phyloP scores from a whole-genome alignment of 371 early-diverging fungal species.

The Dinochytrium kinnereticum region DNA sequence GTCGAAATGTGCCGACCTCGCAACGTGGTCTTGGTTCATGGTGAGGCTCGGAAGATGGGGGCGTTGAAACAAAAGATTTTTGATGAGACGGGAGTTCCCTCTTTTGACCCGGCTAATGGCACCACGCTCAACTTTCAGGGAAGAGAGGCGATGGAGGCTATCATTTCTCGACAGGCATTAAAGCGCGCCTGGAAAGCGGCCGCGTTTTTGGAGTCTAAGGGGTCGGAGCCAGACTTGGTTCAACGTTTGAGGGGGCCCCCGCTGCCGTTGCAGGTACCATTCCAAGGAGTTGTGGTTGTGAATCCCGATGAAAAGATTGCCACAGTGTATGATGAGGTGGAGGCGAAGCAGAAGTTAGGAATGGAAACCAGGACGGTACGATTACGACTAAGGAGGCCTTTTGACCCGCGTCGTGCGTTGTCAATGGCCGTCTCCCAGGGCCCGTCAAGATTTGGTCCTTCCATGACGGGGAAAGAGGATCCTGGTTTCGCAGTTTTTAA shows the following conservation, averaged over 20 bases:
- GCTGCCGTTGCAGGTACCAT: neutral
- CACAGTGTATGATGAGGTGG: conserved; percentile 1
- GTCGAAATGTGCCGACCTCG: conserved; percentile 91
- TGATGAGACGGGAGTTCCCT: conserved; percentile 82
- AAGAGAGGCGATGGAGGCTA: conserved; percentile 16
- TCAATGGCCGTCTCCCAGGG: neutral
- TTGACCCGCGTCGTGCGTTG: neutral
- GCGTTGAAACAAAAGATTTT: conserved; percentile 76
- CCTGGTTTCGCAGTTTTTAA: neutral
- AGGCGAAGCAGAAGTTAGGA: conserved; percentile 3
- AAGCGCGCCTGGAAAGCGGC: neutral
- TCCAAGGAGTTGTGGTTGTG: conserved; percentile 17
- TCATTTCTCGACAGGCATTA: conserved; percentile 18
- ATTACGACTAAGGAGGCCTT: conserved; percentile 17
- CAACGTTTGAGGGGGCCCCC: neutral
- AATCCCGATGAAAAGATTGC: neutral
- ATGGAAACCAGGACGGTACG: neutral
- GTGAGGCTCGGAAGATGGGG: conserved; percentile 93
- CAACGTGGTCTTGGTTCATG: conserved; percentile 99
- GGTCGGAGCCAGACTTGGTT: neutral
- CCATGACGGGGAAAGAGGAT: neutral
- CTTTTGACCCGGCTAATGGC: conserved; percentile 91
- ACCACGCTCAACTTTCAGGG: conserved; percentile 24
- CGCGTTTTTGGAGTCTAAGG: neutral
- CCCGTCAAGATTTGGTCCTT: neutral